Base-by-base conservation (phyloP, 768 basidiomycete species). In the Leccinellum luteum region DNA sequence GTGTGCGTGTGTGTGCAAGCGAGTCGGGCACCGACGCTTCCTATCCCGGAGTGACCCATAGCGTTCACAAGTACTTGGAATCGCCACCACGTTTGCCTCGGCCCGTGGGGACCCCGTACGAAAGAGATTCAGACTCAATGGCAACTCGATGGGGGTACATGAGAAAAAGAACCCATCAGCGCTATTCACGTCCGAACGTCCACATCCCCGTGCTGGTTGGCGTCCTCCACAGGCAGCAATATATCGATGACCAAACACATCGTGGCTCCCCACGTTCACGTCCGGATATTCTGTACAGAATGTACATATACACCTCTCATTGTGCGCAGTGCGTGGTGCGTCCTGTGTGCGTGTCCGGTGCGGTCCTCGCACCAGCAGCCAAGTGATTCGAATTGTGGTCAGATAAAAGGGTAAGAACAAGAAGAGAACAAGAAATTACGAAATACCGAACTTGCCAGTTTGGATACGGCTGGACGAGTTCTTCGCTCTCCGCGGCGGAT, bases 201-300 rank as follows among this genome's bases (percentile, higher is more conserved):
- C 17, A 41, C 38, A 19, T 43, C 19, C 17, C 17, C 35, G 17
- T 43, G 41, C 19, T 43, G 41, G 41, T 10, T 38, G 38, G 38
- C 38, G 38, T 38, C 17, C n/a, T 19, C 38, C 41, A 43, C 41
- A 41, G 41, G 41, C 19, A 38, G 38, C n/a, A 4, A n/a, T 38
- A n/a, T 38, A n/a, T n/a, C 17, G 4, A 43, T 43, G 19, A 43
- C 19, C 38, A 48, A 31, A 35, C 32, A 44, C 28, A 17, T 52
- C 35, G 34, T 43, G 41, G 38, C 41, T 60, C 66, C 38, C 62
- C 63, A 44, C 56, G 51, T 56, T 34, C 32, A 54, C 27, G 44
- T 27, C 45, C 48, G 28, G 47, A 25, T 43, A 4, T 43, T 12
- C 19, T 43, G 19, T 19, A n/a, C 19, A 3, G 19, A 15, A 43